Percentiles rank a stretch among this genome's conserved stretches.
These are phyloP conservation scores for Podospora sp. DNA, from an alignment of 495 filamentous ascomycete genomes.

Conservation along the genomic window DNA sequence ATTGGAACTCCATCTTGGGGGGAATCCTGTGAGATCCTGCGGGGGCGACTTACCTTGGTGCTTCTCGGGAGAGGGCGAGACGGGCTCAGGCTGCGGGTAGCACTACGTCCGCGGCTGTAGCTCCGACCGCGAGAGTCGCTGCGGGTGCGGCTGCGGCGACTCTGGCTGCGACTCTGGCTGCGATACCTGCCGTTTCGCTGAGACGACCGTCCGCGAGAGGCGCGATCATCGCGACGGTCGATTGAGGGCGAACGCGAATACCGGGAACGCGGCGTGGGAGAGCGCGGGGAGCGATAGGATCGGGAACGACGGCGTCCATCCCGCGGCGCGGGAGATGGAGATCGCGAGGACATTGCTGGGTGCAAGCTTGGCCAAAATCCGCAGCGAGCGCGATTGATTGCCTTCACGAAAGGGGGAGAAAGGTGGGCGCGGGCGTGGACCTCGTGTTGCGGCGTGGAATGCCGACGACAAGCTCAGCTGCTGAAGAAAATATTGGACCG, in stretches of 20 bases:
- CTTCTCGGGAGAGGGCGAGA: constrained; percentile 25
- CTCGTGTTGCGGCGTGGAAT: not conserved
- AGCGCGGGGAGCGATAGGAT: constrained; percentile 25
- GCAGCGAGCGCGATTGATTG: not conserved
- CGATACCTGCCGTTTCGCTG: constrained; percentile 37
- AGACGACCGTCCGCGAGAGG: constrained; percentile 27
- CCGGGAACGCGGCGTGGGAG: constrained; percentile 24
- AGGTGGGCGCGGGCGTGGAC: not conserved
- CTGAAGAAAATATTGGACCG: not conserved
- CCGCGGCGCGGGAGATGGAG: constrained; percentile 18
- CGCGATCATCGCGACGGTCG: constrained; percentile 21
- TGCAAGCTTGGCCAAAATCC: not conserved
- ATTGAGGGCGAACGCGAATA: constrained; percentile 28
- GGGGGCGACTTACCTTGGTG: constrained; percentile 36
- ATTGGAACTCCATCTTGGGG: not conserved
- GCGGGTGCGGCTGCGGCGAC: constrained; percentile 21
- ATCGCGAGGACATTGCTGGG: constrained; percentile 13
- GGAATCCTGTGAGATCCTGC: not conserved
- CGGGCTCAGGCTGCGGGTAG: constrained; percentile 34
- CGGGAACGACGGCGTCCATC: constrained; percentile 19
- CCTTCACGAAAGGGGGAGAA: no score
- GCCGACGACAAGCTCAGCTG: not conserved
- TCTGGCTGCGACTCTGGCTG: constrained; percentile 11
- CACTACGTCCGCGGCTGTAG: constrained; percentile 38
- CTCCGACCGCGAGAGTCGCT: constrained; percentile 32